phyloP scores from a whole-genome alignment of 1,284 basidiomycete genomes.

The Trichosporon ovoides region DNA sequence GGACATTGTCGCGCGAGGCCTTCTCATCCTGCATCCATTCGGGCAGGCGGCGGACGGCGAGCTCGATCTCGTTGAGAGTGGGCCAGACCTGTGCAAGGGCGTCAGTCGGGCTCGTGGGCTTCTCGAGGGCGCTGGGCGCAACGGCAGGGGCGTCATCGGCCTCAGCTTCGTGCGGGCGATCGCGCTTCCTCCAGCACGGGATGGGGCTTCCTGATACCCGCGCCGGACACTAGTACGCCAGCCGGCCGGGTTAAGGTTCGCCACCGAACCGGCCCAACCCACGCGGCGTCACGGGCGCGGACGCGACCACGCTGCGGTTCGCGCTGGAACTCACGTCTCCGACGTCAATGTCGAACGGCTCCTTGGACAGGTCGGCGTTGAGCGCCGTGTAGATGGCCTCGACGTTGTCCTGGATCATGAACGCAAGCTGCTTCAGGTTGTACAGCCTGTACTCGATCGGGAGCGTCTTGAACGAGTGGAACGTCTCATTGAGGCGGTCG shows the following conservation, averaged over 20 bases:
- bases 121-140: neutral
- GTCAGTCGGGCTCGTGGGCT: neutral
- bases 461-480: slow-evolving; percentile 55
- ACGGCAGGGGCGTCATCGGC: too few relatives aligned
- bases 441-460: slow-evolving; percentile 57
- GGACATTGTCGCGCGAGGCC: slow-evolving; percentile 53
- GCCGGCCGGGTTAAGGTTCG: too few relatives aligned
- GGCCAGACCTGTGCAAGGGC: slow-evolving; percentile 45
- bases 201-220: too few relatives aligned
- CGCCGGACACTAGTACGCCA: too few relatives aligned
- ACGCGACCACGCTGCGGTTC: neutral
- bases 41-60: slow-evolving; percentile 62
- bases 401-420: slow-evolving; percentile 59
- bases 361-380: slow-evolving; percentile 56
- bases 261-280: too few relatives aligned
- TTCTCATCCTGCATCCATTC: slow-evolving; percentile 70
- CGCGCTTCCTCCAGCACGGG: neutral
- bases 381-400: slow-evolving; percentile 54
- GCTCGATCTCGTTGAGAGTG: slow-evolving; percentile 58
- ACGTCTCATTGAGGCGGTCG: slow-evolving; percentile 52
- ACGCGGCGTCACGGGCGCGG: too few relatives aligned
- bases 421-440: slow-evolving; percentile 61
- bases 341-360: slow-evolving; percentile 32
- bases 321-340: slow-evolving; percentile 30
- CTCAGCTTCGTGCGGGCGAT: too few relatives aligned